phyloP scores from a whole-genome alignment of 139 green algal genomes.

The Tetradesmus obliquus region DNA sequence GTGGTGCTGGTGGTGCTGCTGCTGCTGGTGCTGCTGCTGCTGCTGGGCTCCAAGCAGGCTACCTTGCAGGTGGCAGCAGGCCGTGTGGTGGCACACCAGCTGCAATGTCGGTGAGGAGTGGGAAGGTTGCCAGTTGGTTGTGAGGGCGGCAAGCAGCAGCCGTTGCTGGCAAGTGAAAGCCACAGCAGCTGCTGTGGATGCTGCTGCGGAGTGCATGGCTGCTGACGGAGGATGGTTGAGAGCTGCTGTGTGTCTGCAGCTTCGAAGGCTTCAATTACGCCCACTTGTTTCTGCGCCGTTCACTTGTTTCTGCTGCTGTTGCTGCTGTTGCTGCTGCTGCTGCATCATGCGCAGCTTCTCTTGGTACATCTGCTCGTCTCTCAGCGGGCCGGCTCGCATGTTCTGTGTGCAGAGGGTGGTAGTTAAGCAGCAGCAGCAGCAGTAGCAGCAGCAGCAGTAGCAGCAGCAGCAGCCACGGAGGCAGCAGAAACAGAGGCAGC shows the following conservation, averaged over 20 bases:
- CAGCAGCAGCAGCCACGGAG: not conserved
- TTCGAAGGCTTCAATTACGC: not conserved
- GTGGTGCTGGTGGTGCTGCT: not conserved
- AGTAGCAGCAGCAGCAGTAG: not conserved
- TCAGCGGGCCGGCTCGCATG: conserved; percentile 19
- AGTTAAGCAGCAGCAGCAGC: not conserved
- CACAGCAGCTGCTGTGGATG: not conserved
- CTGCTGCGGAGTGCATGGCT: not conserved
- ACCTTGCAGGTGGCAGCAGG: too few relatives aligned
- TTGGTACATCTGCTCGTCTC: conserved; percentile 29
- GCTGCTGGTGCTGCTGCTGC: not conserved
- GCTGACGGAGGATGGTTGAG: not conserved
- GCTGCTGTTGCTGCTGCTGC: conserved; percentile 9
- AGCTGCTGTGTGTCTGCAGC: not conserved
- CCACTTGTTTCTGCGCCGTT: too few relatives aligned
- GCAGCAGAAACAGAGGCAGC: not conserved
- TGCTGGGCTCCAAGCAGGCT: not conserved
- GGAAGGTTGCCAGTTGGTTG: too few relatives aligned
- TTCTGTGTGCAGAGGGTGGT: not conserved
- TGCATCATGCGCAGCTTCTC: conserved; percentile 32
- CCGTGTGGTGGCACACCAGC: too few relatives aligned
- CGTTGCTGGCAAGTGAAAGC: too few relatives aligned
- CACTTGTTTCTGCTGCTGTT: not conserved
- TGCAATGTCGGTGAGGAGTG: too few relatives aligned
- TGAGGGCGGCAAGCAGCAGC: too few relatives aligned